These are phyloP conservation scores for Herpotrichia juniperi DNA, from an alignment of 2,329 filamentous ascomycete species.

Conservation along the genomic window DNA sequence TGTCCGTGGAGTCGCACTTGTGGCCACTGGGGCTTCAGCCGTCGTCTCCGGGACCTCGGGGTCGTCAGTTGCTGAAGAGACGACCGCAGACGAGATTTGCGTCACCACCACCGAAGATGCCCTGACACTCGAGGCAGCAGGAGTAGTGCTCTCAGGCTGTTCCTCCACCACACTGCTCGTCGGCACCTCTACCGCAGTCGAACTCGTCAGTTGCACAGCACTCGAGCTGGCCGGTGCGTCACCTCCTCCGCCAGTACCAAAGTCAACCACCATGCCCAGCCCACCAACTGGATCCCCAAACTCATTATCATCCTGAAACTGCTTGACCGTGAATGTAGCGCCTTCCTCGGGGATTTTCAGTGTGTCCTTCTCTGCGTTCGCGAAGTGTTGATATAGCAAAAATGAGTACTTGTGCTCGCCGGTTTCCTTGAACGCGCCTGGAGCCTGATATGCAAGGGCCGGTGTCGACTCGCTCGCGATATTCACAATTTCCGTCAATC, in stretches of 20 bases:
- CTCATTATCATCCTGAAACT: conserved; percentile 39
- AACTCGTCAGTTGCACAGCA: too few relatives aligned
- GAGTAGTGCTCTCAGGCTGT: not conserved
- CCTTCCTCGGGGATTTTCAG: conserved; percentile 33
- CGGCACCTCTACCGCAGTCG: too few relatives aligned
- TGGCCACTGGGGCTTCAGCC: not conserved
- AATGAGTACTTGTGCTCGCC: conserved; percentile 40
- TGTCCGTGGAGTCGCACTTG: not conserved
- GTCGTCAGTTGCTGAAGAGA: not conserved
- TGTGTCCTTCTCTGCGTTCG: not conserved
- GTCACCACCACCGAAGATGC: not conserved
- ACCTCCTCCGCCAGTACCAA: conserved; percentile 18
- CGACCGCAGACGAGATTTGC: not conserved
- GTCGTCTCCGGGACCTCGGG: not conserved
- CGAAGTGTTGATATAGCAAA: conserved; percentile 35
- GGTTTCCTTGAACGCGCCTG: conserved; percentile 36
- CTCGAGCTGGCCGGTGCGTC: too few relatives aligned
- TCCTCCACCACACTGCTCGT: not conserved
- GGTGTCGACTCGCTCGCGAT: conserved; percentile 25
- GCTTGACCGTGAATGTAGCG: conserved; percentile 31
- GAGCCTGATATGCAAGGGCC: conserved; percentile 34
- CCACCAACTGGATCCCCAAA: conserved; percentile 34
- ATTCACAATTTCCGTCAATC: conserved; percentile 31
- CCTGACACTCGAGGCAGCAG: conserved; percentile 3
- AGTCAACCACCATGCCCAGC: conserved; percentile 40